Base-by-base conservation (phyloP, 140 eudicot species). In the Bidens hawaiensis region DNA sequence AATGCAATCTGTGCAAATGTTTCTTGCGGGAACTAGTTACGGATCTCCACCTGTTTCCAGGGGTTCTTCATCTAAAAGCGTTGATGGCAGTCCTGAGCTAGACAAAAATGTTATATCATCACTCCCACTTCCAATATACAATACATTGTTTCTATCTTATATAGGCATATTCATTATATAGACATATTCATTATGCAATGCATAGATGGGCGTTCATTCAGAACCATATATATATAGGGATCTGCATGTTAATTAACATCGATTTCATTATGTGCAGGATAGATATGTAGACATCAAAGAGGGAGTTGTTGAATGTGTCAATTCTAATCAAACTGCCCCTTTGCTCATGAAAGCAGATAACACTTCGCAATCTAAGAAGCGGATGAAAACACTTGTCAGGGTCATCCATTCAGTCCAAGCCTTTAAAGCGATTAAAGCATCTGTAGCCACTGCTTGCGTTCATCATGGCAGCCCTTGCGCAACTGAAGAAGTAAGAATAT, bases 41-140 rank as follows among this genome's bases (percentile, higher is more conserved):
- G 34, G 26, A 6, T 59, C 43, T 69, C 40, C 36, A 30, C 28
- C 47, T 18, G 31, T 68, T 10, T 40, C 73, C 18, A 42, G 65
- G 40, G 40, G n/a, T 23, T 70, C 69, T 46, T 70, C 75, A 31
- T 70, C 42, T 23, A 70, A 36, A 48, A 70, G 31, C 31, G 2
- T 40, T 12, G 41, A 38, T 40, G 5, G 19, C 48, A 22, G 23
- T 52, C 30, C 33, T 11, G 48, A 64, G 23, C 46, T 28, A 3
- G 19, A 14, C 11, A 30, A 46, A 64, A 16, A 18, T 17, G 70
- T 47, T 26, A 22, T 3, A 53, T 53, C 36, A 13, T 52, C 38
- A 13, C 14, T 52, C 60, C 26, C 4, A 47, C 13, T 4, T 47
- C 5, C 24, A 5, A 43, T 6, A 5, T 43, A 15, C 16, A 5